A percentile compares a stretch with the other conserved stretches of the same genome.
These are phyloP conservation scores for Aspergillus tamarii DNA, from an alignment of 2,329 filamentous ascomycete genomes.

Conservation along the genomic window DNA sequence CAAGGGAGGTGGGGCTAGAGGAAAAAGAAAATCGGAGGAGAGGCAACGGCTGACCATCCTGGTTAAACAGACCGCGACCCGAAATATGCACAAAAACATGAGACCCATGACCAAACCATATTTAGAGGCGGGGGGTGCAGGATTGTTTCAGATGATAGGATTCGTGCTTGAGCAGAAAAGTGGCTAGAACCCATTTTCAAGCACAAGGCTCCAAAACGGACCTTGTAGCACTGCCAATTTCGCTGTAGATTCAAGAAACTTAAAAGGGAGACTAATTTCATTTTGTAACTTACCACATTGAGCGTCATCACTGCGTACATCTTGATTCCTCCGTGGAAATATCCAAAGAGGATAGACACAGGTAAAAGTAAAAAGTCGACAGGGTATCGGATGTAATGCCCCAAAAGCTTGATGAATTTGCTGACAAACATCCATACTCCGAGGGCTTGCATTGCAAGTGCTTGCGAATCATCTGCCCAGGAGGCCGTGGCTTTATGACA, in stretches of 20 bases:
- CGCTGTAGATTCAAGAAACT: slow-evolving; percentile 7
- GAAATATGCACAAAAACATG: not conserved
- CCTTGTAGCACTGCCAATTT: slow-evolving; percentile 5
- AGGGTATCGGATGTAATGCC: slow-evolving; percentile 82
- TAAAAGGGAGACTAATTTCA: slow-evolving; percentile 6
- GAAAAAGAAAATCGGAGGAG: slow-evolving; percentile 2
- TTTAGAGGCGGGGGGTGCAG: slow-evolving; percentile 6
- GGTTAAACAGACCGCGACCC: slow-evolving; percentile 5
- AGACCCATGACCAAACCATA: slow-evolving; percentile 8
- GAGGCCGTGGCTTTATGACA: slow-evolving; percentile 69
- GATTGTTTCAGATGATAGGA: not conserved
- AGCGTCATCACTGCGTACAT: slow-evolving; percentile 82
- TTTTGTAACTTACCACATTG: slow-evolving; percentile 68
- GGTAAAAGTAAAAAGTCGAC: slow-evolving; percentile 78
- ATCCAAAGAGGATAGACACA: slow-evolving; percentile 87
- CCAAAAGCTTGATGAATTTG: slow-evolving; percentile 88
- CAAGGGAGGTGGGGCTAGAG: not conserved
- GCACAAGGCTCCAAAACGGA: slow-evolving; percentile 3
- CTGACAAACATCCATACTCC: slow-evolving; percentile 80
- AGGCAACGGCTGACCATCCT: slow-evolving; percentile 5
- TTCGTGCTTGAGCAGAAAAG: not conserved
- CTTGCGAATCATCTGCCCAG: slow-evolving; percentile 60
- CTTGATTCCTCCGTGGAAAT: slow-evolving; percentile 91
- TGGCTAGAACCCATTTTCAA: slow-evolving; percentile 11
- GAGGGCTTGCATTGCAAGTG: slow-evolving; percentile 63